Evolutionary conservation across 129 eudicot genomes (phyloP).

Genomic region (Lactuca saligna): DNA sequence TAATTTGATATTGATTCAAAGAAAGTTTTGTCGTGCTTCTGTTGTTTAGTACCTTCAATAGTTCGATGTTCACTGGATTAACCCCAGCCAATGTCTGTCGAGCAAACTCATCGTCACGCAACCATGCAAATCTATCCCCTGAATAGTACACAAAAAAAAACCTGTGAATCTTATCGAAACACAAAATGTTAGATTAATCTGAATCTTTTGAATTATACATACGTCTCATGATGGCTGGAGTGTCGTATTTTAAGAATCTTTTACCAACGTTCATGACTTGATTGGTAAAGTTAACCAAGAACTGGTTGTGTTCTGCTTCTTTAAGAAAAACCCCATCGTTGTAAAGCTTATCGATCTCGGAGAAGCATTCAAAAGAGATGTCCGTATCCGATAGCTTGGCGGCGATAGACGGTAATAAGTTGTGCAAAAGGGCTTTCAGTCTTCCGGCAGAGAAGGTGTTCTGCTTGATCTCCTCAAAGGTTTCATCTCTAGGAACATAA

Average conservation of each 20-base stretch:
- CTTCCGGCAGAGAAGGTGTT: conserved; percentile 69
- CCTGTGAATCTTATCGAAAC: not conserved
- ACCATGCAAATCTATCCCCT: conserved; percentile 82
- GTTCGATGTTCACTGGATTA: conserved; percentile 70
- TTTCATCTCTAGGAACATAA: conserved; percentile 83
- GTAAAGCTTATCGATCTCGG: conserved; percentile 81
- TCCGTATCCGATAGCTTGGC: conserved; percentile 57
- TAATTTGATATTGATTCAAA: not conserved
- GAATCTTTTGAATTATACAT: conserved; percentile 16
- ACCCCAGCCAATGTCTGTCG: conserved; percentile 85
- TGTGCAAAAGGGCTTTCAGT: conserved; percentile 63
- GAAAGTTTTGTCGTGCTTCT: not conserved
- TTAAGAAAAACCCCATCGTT: conserved; percentile 50
- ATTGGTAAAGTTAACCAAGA: conserved; percentile 32
- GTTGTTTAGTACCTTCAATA: conserved; percentile 48
- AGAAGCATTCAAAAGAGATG: conserved; percentile 60
- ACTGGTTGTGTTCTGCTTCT: conserved; percentile 37
- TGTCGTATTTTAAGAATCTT: conserved; percentile 57
- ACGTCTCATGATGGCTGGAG: conserved; percentile 64
- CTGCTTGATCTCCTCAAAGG: conserved; percentile 75
- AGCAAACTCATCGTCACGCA: conserved; percentile 83
- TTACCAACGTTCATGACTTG: conserved; percentile 42
- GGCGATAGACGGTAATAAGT: conserved; percentile 65
- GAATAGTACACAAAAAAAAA: not conserved
- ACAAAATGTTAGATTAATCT: not conserved